A percentile compares a stretch with the other conserved stretches of the same genome.
These are phyloP conservation scores for Hemisphaericaspora nanyangensis DNA, from an alignment of 805 yeast genomes.

Conservation along the genomic window DNA sequence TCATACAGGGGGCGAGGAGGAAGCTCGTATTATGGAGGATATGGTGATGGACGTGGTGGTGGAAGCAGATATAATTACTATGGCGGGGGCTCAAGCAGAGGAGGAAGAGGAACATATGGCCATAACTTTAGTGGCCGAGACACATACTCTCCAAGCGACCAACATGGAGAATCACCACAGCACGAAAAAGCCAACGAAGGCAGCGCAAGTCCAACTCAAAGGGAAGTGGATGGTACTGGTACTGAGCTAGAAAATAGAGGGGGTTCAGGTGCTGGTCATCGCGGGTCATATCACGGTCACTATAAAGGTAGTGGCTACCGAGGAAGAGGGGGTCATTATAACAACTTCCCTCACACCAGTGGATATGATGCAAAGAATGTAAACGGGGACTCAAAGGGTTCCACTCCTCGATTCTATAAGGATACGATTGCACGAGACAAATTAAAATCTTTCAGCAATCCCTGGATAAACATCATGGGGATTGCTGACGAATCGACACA, in stretches of 20 bases:
- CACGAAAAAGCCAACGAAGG: background rate
- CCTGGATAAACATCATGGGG: constrained; percentile 31
- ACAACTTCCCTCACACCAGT: background rate
- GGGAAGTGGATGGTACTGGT: background rate
- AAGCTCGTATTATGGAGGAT: constrained; percentile 1
- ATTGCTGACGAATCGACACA: constrained; percentile 24
- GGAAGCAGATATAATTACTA: background rate
- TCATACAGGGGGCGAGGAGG: constrained; percentile 16
- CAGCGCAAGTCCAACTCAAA: background rate
- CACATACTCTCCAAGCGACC: constrained; percentile 6
- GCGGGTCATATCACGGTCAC: constrained; percentile 6
- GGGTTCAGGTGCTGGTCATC: background rate
- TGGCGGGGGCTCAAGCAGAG: constrained; percentile 7
- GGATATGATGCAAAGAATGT: constrained; percentile 3
- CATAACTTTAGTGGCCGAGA: constrained; percentile 8
- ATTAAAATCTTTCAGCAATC: constrained; percentile 15
- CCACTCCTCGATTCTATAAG: constrained; percentile 6
- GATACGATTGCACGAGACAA: constrained; percentile 5
- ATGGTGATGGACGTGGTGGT: constrained; percentile 4
- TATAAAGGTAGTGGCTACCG: constrained; percentile 9
- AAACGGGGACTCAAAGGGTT: constrained; percentile 1
- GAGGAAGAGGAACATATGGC: constrained; percentile 7
- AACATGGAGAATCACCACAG: constrained; percentile 5
- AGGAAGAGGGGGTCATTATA: constrained; percentile 5
- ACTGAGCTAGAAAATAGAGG: background rate